Conservation (phyloP, 2,329 filamentous ascomycete species). For the Claviceps spartinae region DNA sequence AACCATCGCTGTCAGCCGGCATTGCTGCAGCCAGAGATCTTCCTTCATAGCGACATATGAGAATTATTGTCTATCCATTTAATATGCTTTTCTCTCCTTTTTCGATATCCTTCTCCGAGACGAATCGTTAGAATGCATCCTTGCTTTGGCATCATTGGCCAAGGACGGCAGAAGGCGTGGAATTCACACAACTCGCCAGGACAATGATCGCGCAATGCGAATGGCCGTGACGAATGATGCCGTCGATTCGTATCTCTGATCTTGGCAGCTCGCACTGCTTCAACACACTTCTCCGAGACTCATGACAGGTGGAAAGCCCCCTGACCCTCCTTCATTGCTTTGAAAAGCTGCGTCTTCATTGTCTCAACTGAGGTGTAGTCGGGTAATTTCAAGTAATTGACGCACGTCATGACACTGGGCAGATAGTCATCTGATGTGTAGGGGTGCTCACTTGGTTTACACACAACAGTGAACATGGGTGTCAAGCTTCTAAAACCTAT, state of each 20-base stretch:
- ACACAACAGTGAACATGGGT: conserved; percentile 97
- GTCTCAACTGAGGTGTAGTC: conserved; percentile 74
- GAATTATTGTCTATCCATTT: conserved; percentile 13
- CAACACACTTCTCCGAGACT: background rate
- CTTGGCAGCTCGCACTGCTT: background rate
- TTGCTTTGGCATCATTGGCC: conserved; percentile 11
- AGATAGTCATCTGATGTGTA: conserved; percentile 93
- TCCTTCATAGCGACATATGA: background rate
- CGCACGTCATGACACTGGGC: conserved; percentile 99
- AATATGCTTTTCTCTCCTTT: background rate
- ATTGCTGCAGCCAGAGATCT: background rate
- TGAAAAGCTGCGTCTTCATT: conserved; percentile 64
- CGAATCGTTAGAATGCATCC: conserved; percentile 5
- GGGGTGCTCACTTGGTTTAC: conserved; percentile 92
- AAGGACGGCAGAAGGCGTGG: conserved; percentile 3
- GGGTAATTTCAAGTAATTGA: conserved; percentile 96
- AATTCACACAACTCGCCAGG: background rate
- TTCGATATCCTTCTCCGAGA: background rate
- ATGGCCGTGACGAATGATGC: conserved; percentile 1
- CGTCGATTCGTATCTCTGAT: background rate
- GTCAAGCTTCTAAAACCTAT: conserved; percentile 91
- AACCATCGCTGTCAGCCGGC: background rate
- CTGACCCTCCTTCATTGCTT: conserved; percentile 88
- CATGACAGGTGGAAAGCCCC: conserved; percentile 93
- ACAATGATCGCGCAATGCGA: background rate